These are phyloP conservation scores for Effrenium voratum DNA, from an alignment of 73 alveolate genomes.

Conservation along the genomic window DNA sequence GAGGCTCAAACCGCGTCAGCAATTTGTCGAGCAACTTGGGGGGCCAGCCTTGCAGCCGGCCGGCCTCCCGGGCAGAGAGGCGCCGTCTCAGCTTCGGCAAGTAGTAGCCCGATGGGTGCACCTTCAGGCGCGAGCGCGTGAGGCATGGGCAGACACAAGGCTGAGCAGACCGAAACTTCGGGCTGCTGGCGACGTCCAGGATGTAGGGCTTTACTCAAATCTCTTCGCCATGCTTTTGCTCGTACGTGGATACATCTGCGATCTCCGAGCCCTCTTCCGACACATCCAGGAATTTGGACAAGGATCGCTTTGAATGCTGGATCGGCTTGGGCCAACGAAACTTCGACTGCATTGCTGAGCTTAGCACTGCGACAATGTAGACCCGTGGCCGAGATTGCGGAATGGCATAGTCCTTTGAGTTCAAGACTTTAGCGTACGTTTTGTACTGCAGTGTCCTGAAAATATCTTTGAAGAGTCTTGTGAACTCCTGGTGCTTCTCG, in stretches of 20 bases:
- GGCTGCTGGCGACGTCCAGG: slow-evolving; percentile 6
- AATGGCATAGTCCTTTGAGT: not conserved
- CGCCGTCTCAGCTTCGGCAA: not conserved
- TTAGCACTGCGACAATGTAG: not conserved
- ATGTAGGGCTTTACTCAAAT: not conserved
- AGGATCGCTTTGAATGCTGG: too few relatives aligned
- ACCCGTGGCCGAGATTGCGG: not conserved
- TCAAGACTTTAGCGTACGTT: not conserved
- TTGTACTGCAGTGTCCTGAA: not conserved
- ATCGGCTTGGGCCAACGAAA: too few relatives aligned
- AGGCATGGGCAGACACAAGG: not conserved
- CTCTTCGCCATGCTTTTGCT: not conserved
- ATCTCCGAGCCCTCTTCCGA: not conserved
- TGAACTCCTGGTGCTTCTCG: not conserved
- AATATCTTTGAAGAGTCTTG: not conserved
- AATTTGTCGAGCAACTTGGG: too few relatives aligned
- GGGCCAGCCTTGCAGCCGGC: not conserved
- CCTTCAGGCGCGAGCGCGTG: not conserved
- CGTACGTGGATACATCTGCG: not conserved
- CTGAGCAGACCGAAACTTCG: not conserved
- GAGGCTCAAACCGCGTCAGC: too few relatives aligned
- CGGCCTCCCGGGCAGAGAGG: not conserved
- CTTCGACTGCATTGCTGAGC: not conserved
- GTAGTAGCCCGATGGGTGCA: not conserved
- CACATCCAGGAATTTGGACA: not conserved